Conservation (phyloP, 176 grass and related monocot species). For the Typha latifolia region DNA sequence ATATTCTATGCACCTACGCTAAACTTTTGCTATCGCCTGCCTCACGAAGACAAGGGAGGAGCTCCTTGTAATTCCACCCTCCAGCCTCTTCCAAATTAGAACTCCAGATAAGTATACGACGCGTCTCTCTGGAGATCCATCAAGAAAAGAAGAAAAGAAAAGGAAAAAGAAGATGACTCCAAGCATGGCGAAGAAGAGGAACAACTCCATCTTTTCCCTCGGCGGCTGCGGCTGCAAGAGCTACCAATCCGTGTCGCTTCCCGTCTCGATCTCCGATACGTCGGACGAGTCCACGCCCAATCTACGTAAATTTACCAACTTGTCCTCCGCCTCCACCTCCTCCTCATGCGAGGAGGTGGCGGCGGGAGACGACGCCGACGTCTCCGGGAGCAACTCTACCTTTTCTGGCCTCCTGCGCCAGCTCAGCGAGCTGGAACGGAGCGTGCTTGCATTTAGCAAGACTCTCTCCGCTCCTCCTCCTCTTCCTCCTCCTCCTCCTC, state of each 20-base stretch:
- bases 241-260: background rate
- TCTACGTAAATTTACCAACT: background rate
- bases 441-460: constrained; percentile 14
- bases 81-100: too few species aligned
- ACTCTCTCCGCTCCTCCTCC: too few species aligned
- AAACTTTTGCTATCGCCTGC: too few species aligned
- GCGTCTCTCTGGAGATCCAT: too few species aligned
- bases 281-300: constrained; percentile 3
- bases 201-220: background rate
- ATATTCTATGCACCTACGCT: too few species aligned
- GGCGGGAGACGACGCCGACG: background rate
- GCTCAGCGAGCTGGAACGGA: constrained; percentile 55
- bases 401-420: constrained; percentile 57
- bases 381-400: constrained; percentile 41
- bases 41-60: too few species aligned
- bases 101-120: too few species aligned
- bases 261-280: background rate
- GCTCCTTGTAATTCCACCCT: too few species aligned
- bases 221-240: constrained; percentile 7
- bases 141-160: background rate
- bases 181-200: constrained; percentile 5
- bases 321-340: constrained; percentile 19
- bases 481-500: too few species aligned
- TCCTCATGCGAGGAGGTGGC: constrained; percentile 3
- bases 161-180: background rate